These are phyloP conservation scores for Boeremia lycopersici DNA, from an alignment of 2,329 filamentous ascomycete genomes.

Conservation along the genomic window DNA sequence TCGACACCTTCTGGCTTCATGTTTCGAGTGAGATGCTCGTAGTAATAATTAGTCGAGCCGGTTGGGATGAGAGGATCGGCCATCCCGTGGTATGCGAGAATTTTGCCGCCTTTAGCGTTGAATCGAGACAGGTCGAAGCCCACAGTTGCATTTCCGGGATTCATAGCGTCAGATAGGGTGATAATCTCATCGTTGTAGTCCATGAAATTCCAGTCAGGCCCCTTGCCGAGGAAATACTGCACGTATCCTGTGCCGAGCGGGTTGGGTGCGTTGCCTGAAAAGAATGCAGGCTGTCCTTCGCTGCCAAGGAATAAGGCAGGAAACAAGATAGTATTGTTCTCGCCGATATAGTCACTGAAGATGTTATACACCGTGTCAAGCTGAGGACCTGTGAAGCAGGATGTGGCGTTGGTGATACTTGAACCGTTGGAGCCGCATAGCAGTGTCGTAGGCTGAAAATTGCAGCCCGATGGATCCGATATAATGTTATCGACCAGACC, in stretches of 20 bases:
- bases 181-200: constrained; percentile 50
- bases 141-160: constrained; percentile 59
- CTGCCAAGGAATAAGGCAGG: constrained; percentile 48
- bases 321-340: constrained; percentile 51
- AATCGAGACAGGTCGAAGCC: constrained; percentile 57
- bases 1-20: constrained; percentile 44
- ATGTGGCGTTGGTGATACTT: constrained; percentile 37
- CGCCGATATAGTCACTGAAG: constrained; percentile 50
- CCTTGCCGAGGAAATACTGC: constrained; percentile 51
- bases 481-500: constrained; percentile 56
- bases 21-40: constrained; percentile 51
- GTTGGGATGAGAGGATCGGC: constrained; percentile 56
- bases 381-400: constrained; percentile 54
- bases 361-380: constrained; percentile 51
- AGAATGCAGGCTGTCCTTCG: constrained; percentile 47
- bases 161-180: constrained; percentile 45
- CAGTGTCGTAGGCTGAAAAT: constrained; percentile 50
- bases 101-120: constrained; percentile 50
- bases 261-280: constrained; percentile 48
- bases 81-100: constrained; percentile 53
- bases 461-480: constrained; percentile 53
- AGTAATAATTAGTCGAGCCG: constrained; percentile 59
- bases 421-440: constrained; percentile 44
- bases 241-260: constrained; percentile 48
- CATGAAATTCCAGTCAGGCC: constrained; percentile 48